These are phyloP conservation scores for Zymoseptoria crescenta DNA, from an alignment of 2,329 filamentous ascomycete species.

Conservation along the genomic window DNA sequence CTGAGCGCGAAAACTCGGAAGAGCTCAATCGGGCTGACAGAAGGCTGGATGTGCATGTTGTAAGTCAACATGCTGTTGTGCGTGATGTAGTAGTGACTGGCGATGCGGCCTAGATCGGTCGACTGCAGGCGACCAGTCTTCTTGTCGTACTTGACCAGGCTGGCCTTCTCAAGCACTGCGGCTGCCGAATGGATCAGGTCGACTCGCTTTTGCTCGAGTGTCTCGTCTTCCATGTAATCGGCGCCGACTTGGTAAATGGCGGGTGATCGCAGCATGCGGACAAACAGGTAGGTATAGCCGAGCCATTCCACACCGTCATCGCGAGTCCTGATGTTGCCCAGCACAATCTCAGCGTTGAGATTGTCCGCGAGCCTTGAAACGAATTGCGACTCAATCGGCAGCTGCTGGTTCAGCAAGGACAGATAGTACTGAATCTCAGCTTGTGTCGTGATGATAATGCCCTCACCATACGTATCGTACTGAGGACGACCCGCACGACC, in stretches of 20 bases:
- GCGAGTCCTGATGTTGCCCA: slow-evolving; percentile 82
- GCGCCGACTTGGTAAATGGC: slow-evolving; percentile 91
- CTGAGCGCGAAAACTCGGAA: slow-evolving; percentile 95
- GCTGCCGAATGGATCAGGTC: slow-evolving; percentile 94
- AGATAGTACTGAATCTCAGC: slow-evolving; percentile 95
- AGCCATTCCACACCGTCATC: slow-evolving; percentile 99
- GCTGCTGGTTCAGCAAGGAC: slow-evolving; percentile 89
- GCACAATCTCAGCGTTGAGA: slow-evolving; percentile 88
- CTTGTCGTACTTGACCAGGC: slow-evolving; percentile 90
- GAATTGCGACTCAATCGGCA: slow-evolving; percentile 95
- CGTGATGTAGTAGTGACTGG: slow-evolving; percentile 97
- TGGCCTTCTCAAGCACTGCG: slow-evolving; percentile 74
- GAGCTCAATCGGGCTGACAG: slow-evolving; percentile 86
- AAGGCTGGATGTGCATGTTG: slow-evolving; percentile 88
- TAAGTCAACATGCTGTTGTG: slow-evolving; percentile 96
- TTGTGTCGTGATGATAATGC: slow-evolving; percentile 97
- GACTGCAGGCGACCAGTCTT: slow-evolving; percentile 80
- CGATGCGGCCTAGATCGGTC: slow-evolving; percentile 89
- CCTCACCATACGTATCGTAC: slow-evolving; percentile 95
- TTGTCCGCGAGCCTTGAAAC: slow-evolving; percentile 91
- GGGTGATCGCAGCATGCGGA: slow-evolving; percentile 93
- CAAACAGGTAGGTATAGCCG: slow-evolving; percentile 94
- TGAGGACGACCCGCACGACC: slow-evolving; percentile 93
- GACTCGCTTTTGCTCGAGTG: slow-evolving; percentile 92
- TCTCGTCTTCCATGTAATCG: slow-evolving; percentile 88